Evolutionary conservation across 1,284 basidiomycete genomes (phyloP).

Genomic region (Cutaneotrichosporon curvatum): DNA sequence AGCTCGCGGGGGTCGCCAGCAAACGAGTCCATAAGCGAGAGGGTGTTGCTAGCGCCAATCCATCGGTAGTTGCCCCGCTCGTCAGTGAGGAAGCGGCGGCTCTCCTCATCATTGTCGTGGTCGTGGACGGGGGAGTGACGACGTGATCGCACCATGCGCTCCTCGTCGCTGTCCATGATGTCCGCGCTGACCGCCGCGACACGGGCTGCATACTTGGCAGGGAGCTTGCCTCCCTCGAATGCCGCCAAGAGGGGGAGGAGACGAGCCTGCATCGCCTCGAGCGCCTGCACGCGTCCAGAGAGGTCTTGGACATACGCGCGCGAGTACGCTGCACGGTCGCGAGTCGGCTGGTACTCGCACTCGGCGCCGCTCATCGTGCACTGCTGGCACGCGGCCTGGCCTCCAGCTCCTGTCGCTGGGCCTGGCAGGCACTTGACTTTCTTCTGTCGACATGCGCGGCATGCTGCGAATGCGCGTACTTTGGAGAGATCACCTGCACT

Average conservation of each 20-base stretch:
- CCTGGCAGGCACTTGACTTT: conserved; percentile 42
- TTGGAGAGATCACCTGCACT: conserved; percentile 25
- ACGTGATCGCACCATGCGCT: conserved; percentile 16
- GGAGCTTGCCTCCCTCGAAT: conserved; percentile 25
- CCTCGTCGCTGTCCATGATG: conserved; percentile 6
- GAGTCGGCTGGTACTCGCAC: conserved; percentile 41
- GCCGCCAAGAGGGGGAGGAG: conserved; percentile 33
- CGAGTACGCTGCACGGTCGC: conserved; percentile 41
- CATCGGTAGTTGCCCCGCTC: conserved; percentile 84
- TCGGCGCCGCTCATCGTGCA: conserved; percentile 32
- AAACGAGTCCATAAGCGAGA: conserved; percentile 84
- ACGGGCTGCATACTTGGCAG: not conserved
- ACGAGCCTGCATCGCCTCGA: conserved; percentile 32
- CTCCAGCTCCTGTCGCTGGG: conserved; percentile 7
- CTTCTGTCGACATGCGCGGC: conserved; percentile 36
- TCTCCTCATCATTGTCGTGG: conserved; percentile 50
- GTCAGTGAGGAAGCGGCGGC: conserved; percentile 39
- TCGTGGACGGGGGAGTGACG: conserved; percentile 34
- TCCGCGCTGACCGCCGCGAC: conserved; percentile 1
- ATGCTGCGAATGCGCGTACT: conserved; percentile 39
- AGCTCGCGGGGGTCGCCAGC: conserved; percentile 24
- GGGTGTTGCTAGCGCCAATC: conserved; percentile 84
- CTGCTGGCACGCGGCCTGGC: conserved; percentile 32
- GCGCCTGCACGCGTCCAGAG: conserved; percentile 38
- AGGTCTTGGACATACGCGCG: conserved; percentile 44